phyloP scores from a whole-genome alignment of 2,329 filamentous ascomycete genomes.

The Delphinella strobiligena region DNA sequence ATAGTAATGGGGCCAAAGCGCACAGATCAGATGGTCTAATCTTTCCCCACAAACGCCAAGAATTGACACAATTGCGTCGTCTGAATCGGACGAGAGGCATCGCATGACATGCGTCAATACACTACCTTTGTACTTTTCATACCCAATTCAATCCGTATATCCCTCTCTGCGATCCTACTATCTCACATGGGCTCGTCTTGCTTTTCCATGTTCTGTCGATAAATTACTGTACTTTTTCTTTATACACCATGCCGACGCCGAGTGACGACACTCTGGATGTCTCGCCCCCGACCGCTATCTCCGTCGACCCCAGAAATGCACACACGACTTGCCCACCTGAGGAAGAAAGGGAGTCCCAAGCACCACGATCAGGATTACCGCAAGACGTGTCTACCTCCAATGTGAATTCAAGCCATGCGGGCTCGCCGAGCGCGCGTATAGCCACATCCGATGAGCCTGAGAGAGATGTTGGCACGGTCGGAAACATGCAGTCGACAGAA shows the following conservation, averaged over 20 bases:
- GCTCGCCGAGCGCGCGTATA: slow-evolving; percentile 19
- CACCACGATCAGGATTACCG: slow-evolving; percentile 15
- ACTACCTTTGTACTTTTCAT: neutral
- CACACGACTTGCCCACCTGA: slow-evolving; percentile 32
- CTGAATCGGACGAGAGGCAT: too few species aligned
- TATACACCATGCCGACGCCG: slow-evolving; percentile 7
- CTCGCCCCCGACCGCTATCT: slow-evolving; percentile 7
- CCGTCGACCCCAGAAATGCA: slow-evolving; percentile 3
- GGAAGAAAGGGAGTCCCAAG: slow-evolving; percentile 22
- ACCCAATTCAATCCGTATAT: neutral
- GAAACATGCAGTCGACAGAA: slow-evolving; percentile 4
- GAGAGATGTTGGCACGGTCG: slow-evolving; percentile 7
- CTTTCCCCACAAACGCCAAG: too few species aligned
- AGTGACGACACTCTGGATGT: slow-evolving; percentile 8
- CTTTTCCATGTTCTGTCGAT: neutral
- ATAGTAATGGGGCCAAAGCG: too few species aligned
- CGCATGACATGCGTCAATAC: too few species aligned
- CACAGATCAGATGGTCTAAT: too few species aligned
- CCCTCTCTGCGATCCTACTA: neutral
- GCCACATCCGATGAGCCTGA: slow-evolving; percentile 11
- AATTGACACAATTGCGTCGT: too few species aligned
- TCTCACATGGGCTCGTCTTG: neutral
- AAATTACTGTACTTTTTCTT: neutral
- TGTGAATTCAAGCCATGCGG: slow-evolving; percentile 11
- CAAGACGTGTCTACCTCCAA: neutral